phyloP scores from a whole-genome alignment of 2,329 filamentous ascomycete genomes.

The Aureobasidium sp. region DNA sequence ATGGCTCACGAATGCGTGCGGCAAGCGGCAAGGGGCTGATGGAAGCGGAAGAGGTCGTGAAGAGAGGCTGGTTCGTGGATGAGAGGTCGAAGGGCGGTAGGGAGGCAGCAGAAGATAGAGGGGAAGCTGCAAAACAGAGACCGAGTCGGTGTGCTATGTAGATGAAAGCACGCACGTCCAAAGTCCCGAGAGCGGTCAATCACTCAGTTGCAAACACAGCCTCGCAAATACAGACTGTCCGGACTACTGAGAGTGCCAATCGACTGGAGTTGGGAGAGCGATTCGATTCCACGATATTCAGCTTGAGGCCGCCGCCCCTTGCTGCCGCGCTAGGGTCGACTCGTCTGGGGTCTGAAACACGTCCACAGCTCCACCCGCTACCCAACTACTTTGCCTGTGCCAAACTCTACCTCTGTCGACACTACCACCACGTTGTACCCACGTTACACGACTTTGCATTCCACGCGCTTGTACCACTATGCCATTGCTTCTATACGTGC shows the following conservation, averaged over 20 bases:
- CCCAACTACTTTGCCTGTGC: neutral
- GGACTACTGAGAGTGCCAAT: neutral
- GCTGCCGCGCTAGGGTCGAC: neutral
- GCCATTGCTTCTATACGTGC: neutral
- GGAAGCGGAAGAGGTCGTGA: neutral
- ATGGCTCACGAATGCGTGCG: too few relatives aligned
- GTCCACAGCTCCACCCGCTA: neutral
- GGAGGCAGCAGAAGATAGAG: neutral
- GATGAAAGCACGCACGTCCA: neutral
- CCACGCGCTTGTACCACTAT: neutral
- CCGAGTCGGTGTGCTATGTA: slow-evolving; percentile 6
- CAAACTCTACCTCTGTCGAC: neutral
- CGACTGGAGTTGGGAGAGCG: neutral
- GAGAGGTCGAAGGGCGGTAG: neutral
- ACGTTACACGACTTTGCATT: neutral
- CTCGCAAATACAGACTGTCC: neutral
- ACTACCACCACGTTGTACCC: neutral
- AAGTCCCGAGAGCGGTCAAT: neutral
- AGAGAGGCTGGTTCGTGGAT: neutral
- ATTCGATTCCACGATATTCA: neutral
- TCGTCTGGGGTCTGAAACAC: neutral
- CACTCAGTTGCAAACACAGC: neutral
- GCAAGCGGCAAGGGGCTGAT: neutral
- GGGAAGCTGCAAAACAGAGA: neutral
- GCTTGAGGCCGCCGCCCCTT: neutral